These are phyloP conservation scores for Xylariaceae sp. DNA, from an alignment of 2,329 filamentous ascomycete genomes.

Conservation along the genomic window DNA sequence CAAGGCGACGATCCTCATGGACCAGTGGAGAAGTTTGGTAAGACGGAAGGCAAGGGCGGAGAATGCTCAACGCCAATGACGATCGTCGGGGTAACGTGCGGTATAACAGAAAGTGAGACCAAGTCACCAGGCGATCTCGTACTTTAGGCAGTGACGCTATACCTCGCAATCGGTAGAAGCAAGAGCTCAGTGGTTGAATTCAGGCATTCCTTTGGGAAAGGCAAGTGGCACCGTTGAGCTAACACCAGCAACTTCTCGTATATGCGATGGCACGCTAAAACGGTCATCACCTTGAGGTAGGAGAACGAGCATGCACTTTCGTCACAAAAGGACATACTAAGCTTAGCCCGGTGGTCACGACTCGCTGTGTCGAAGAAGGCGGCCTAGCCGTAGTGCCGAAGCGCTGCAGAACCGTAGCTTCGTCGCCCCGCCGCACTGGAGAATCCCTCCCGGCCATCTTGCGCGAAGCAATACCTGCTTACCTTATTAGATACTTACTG, in stretches of 20 bases:
- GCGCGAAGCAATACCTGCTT: not conserved
- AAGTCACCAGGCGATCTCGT: not conserved
- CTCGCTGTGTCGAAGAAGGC: too few relatives aligned
- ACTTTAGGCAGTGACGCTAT: constrained; percentile 2
- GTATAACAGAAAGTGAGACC: constrained; percentile 5
- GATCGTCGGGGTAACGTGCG: constrained; percentile 2
- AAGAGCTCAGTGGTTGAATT: too few relatives aligned
- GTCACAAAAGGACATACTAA: too few relatives aligned
- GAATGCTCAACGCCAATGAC: constrained; percentile 1
- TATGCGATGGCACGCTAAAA: constrained; percentile 24
- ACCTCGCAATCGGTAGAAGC: not conserved
- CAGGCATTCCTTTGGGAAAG: constrained; percentile 2
- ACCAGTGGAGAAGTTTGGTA: not conserved
- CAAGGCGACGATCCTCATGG: too few relatives aligned
- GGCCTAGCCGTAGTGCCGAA: too few relatives aligned
- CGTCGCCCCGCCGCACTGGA: too few relatives aligned
- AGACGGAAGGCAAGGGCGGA: not conserved
- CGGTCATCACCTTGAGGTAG: not conserved
- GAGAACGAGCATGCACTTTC: not conserved
- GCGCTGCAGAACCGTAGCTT: too few relatives aligned
- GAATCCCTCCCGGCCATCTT: too few relatives aligned
- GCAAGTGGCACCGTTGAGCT: constrained; percentile 3
- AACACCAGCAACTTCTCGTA: constrained; percentile 18
- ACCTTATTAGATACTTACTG: too few relatives aligned
- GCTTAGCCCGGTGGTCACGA: too few relatives aligned